A percentile compares a stretch with the other conserved stretches of the same genome.
These are phyloP conservation scores for Rhodotorula sp. DNA, from an alignment of 1,284 basidiomycete species.

Conservation along the genomic window DNA sequence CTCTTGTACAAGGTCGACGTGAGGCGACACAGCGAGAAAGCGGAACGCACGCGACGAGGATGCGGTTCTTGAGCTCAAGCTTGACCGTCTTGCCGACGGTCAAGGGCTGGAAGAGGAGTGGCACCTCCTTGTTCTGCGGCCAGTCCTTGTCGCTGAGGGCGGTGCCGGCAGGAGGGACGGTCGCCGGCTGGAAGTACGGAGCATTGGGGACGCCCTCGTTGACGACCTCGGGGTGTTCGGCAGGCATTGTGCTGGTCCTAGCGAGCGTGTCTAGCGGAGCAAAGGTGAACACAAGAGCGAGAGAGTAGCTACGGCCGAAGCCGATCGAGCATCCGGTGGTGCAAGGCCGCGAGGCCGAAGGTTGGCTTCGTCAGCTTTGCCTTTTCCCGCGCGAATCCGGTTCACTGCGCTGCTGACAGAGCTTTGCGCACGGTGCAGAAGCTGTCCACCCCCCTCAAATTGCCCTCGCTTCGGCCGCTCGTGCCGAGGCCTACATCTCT, in stretches of 20 bases:
- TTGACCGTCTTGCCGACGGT: conserved; percentile 63
- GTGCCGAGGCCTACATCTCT: too few relatives aligned
- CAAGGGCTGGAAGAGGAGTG: conserved; percentile 68
- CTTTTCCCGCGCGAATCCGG: too few relatives aligned
- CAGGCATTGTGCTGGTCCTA: neutral
- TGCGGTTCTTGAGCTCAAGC: conserved; percentile 62
- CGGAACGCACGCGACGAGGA: conserved; percentile 48
- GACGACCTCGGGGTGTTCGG: conserved; percentile 9
- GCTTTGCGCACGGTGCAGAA: too few relatives aligned
- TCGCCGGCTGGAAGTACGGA: conserved; percentile 21
- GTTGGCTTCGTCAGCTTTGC: too few relatives aligned
- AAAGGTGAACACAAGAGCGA: neutral
- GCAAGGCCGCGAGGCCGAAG: too few relatives aligned
- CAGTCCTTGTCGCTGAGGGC: conserved; percentile 20
- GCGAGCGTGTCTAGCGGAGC: neutral
- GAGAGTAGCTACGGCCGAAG: neutral
- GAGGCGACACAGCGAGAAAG: neutral
- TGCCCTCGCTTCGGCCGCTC: too few relatives aligned
- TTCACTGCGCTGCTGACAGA: too few relatives aligned
- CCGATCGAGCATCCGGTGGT: too few relatives aligned
- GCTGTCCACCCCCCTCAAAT: too few relatives aligned
- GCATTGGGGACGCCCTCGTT: conserved; percentile 10
- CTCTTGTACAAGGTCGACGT: neutral
- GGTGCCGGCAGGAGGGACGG: conserved; percentile 23
- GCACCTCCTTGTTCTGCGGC: conserved; percentile 55